phyloP scores from a whole-genome alignment of 2,329 filamentous ascomycete species.

The Xylaria digitata region DNA sequence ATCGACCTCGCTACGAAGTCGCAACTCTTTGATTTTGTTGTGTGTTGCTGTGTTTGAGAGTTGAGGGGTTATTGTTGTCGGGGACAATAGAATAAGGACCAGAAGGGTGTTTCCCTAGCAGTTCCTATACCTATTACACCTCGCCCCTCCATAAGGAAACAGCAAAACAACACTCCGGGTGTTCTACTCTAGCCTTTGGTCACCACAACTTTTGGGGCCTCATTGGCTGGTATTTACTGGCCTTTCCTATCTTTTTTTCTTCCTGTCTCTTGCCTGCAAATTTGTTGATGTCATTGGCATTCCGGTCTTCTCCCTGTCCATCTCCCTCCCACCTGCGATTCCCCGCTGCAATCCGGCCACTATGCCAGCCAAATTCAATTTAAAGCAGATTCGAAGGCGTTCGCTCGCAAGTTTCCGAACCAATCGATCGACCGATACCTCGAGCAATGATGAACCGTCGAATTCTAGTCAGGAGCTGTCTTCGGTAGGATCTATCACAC shows the following conservation, averaged over 20 bases:
- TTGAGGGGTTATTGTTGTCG: slow-evolving; percentile 5
- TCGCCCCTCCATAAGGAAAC: not conserved
- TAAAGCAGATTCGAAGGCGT: slow-evolving; percentile 79
- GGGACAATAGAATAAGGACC: slow-evolving; percentile 12
- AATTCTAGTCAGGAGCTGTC: slow-evolving; percentile 69
- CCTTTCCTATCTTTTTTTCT: not conserved
- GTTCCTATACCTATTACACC: slow-evolving; percentile 6
- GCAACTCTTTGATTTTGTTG: slow-evolving; percentile 5
- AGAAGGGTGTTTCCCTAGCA: not conserved
- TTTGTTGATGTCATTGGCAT: slow-evolving; percentile 12
- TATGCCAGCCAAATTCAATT: slow-evolving; percentile 49
- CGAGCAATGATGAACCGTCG: slow-evolving; percentile 66
- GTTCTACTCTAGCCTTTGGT: slow-evolving; percentile 3
- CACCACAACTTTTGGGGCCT: slow-evolving; percentile 6
- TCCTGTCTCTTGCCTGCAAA: not conserved
- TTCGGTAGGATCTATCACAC: slow-evolving; percentile 77
- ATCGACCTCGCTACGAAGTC: slow-evolving; percentile 26
- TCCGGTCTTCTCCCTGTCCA: not conserved
- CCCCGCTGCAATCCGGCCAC: not conserved
- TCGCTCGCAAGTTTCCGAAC: slow-evolving; percentile 80
- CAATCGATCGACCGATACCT: slow-evolving; percentile 70
- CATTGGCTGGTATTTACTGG: slow-evolving; percentile 18
- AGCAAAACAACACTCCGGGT: not conserved
- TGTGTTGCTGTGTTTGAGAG: slow-evolving; percentile 15
- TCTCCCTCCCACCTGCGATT: slow-evolving; percentile 3